Percentiles rank a stretch among this genome's conserved stretches.
phyloP scores from a whole-genome alignment of 1,284 basidiomycete species.

The Fomes fomentarius region DNA sequence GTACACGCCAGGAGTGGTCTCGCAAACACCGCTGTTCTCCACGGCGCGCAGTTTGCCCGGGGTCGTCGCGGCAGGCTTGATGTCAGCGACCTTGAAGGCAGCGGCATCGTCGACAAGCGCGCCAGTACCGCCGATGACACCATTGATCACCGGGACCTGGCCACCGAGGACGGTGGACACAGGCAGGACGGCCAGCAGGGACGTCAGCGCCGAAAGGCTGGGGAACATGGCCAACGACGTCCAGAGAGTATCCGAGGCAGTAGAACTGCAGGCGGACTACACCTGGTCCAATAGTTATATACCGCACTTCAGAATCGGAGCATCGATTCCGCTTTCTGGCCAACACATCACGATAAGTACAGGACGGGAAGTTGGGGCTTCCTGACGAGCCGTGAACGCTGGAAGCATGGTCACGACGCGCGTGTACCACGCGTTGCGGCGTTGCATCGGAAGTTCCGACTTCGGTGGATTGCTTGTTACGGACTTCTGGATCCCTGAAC shows the following conservation, averaged over 20 bases:
- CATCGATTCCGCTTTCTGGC: no score
- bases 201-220: slow-evolving; percentile 13
- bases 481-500: no score
- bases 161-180: slow-evolving; percentile 26
- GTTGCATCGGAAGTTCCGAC: slow-evolving; percentile 6
- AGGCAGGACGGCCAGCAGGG: slow-evolving; percentile 16
- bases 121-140: slow-evolving; percentile 44
- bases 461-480: no score
- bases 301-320: no score
- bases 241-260: neutral
- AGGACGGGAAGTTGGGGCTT: neutral
- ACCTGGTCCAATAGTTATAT: no score
- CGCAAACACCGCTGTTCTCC: slow-evolving; percentile 60
- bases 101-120: neutral
- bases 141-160: slow-evolving; percentile 49
- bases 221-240: slow-evolving; percentile 8
- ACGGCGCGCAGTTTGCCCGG: slow-evolving; percentile 53
- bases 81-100: slow-evolving; percentile 2
- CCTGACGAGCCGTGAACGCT: neutral
- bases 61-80: slow-evolving; percentile 28
- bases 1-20: slow-evolving; percentile 59
- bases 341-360: no score
- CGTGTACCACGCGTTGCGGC: slow-evolving; percentile 11
- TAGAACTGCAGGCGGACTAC: no score
- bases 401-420: slow-evolving; percentile 11